Evolutionary conservation across 2,329 filamentous ascomycete genomes (phyloP), one percentile per base, ranked within the genome.

Genomic region (Penicillium vulpinum): DNA sequence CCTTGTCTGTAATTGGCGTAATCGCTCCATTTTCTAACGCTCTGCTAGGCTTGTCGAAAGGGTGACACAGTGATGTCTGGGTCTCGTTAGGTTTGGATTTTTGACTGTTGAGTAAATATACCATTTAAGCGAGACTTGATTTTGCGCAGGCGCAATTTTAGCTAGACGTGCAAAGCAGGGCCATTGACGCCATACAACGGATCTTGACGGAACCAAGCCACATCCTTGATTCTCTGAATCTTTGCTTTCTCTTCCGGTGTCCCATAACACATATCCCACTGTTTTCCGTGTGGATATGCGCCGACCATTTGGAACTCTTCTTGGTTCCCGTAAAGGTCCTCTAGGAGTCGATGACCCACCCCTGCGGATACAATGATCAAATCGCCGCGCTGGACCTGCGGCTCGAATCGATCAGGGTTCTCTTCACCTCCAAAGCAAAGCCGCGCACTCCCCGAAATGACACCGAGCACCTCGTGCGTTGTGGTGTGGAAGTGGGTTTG

Each of bases 201-300:
- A 76, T 88, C 86, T 58, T 67, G 79, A 43, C 77, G 68, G 61
- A 88, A 85, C 86, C 85, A 88, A 5, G 62, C 64, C 65, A 88
- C 62, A 4, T 65, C 62, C 51, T 62, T 67, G 45, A 88, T 87
- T 7, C 62, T 68, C 56, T 78, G 71, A 7, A 81, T 70, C 64
- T 82, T 83, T 7, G 71, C 69, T 66, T 83, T 81, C 67, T 88
- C 87, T 0, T 78, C 83, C 36, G 76, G 65, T 50, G 77, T 77
- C 1, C 87, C 87, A 75, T 89, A 88, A 64, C 87, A 89, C 88
- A 90, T 89, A 70, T 90, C 86, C 86, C 86, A 90, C 18, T 70
- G 62, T 54, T 77, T 79, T 16, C 75, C 81, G 24, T 62, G 74
- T 0, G 85, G 87, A 77, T 90, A 89, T 46, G 80, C 81, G 0